Evolutionary conservation across 768 basidiomycete species (phyloP), one percentile per base, ranked within the genome.

Genomic region (Boletus subcaerulescens): DNA sequence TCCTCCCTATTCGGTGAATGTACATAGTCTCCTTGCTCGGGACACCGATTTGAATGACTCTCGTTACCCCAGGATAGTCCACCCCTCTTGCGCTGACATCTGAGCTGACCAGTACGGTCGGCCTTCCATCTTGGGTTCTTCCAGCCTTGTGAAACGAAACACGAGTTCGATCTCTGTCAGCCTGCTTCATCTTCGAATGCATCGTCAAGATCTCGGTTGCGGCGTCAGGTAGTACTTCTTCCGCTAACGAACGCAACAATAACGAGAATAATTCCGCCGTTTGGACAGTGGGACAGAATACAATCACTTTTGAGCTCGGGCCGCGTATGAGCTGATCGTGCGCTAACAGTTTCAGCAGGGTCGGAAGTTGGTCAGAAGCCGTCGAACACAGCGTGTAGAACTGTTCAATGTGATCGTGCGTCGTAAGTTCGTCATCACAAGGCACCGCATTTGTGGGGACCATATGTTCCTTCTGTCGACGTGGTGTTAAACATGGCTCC

Each of bases 31-130:
- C 71, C 1, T 72, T 76, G 7, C 73, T 67, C 3, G 96, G 94
- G 8, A 89, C 76, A 48, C 96, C 94, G 48, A 99, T 77, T 69
- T 98, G 97, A 59, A 98, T 88, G 57, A 95, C 89, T 38, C 93
- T 85, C 0, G 91, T 91, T 20, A 94, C 89, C 18, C 82, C 84
- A 9, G 92, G 92, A 67, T 95, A 96, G 69, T 96, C 91, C 43
- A 95, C 81, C 15, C 91, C 91, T 53, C 92, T 83, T 20, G 92
- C 91, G 29, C 91, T 93, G 6, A 96, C 85, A 60, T 96, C 93
- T 1, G 92, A 93, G 4, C 86, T 89, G 60, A 97, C 77, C 48
- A 96, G 80, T 31, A 97, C 74, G 3, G 81, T 75, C 0, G 85
- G 80, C 5, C 18, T 54, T 35, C 76, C 76, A 2, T 72, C 66